Conservation (phyloP, 371 early-diverging fungal species). For the Mortierella sp. region DNA sequence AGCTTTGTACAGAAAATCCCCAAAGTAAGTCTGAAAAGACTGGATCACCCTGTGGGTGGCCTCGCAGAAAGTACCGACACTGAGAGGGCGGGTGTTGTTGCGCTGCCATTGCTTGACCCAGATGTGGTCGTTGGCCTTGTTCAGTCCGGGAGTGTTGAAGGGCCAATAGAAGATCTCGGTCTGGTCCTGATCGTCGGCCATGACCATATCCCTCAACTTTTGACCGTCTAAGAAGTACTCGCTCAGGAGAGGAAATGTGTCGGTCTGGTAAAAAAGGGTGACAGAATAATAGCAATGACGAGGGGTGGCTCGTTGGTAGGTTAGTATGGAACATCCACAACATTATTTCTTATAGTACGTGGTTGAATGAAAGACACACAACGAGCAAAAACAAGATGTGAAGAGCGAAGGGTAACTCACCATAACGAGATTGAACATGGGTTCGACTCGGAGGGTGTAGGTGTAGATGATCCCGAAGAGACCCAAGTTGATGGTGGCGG, state of each 20-base stretch:
- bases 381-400: not conserved
- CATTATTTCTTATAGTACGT: no score
- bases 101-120: conserved; percentile 58
- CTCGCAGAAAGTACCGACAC: not conserved
- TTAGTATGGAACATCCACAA: not conserved
- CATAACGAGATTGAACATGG: conserved; percentile 48
- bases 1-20: conserved; percentile 17
- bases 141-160: conserved; percentile 27
- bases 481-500: conserved; percentile 55
- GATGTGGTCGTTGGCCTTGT: conserved; percentile 25
- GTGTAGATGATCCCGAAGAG: conserved; percentile 53
- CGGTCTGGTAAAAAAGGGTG: conserved; percentile 19
- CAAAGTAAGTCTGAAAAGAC: conserved; percentile 1
- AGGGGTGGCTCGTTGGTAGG: not conserved
- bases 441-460: conserved; percentile 45
- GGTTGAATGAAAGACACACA: no score
- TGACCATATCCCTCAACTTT: conserved; percentile 34
- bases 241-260: conserved; percentile 31
- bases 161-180: conserved; percentile 60
- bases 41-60: not conserved
- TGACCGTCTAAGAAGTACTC: conserved; percentile 25
- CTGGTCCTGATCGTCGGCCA: conserved; percentile 43
- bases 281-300: no score
- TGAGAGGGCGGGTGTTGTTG: conserved; percentile 14
- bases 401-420: not conserved